Percentiles rank a stretch among this genome's conserved stretches.
These are phyloP conservation scores for Graphilbum ipis-grandicollis DNA, from an alignment of 2,329 filamentous ascomycete species.

Conservation along the genomic window DNA sequence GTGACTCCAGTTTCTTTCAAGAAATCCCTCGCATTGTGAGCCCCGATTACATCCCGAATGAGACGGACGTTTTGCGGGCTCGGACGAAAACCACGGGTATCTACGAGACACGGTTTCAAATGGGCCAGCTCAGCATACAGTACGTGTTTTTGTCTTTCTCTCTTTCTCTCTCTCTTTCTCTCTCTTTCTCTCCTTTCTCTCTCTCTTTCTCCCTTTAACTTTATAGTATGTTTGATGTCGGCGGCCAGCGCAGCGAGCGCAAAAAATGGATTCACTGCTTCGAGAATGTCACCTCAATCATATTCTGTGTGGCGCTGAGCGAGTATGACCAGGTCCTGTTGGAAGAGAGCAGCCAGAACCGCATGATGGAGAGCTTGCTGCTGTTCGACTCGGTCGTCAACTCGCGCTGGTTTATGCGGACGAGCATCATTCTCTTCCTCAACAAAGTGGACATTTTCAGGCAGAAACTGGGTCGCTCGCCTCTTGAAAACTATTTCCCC, in stretches of 20 bases:
- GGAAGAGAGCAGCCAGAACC: constrained; percentile 97
- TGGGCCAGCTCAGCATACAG: constrained; percentile 98
- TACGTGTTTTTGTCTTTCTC: constrained; percentile 28
- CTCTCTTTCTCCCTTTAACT: background rate
- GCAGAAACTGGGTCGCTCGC: constrained; percentile 77
- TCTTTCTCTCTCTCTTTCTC: background rate
- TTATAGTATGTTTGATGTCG: constrained; percentile 92
- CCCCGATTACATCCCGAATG: constrained; percentile 75
- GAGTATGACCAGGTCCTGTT: constrained; percentile 96
- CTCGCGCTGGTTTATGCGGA: constrained; percentile 97
- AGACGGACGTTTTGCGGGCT: constrained; percentile 87
- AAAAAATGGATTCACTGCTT: constrained; percentile 99
- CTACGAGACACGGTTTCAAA: constrained; percentile 95
- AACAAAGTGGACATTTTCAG: constrained; percentile 99
- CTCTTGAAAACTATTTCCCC: constrained; percentile 86
- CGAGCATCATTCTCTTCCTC: constrained; percentile 93
- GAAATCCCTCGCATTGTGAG: constrained; percentile 73
- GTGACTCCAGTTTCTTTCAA: constrained; percentile 66
- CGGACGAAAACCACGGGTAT: constrained; percentile 98
- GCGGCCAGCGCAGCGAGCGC: constrained; percentile 87
- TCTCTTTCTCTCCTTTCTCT: background rate
- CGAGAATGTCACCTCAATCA: constrained; percentile 98
- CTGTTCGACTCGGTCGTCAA: constrained; percentile 98
- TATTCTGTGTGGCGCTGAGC: constrained; percentile 94
- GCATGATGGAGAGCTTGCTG: constrained; percentile 97